Evolutionary conservation across 2,329 filamentous ascomycete species (phyloP).

Genomic region (Xylaria hypoxylon): DNA sequence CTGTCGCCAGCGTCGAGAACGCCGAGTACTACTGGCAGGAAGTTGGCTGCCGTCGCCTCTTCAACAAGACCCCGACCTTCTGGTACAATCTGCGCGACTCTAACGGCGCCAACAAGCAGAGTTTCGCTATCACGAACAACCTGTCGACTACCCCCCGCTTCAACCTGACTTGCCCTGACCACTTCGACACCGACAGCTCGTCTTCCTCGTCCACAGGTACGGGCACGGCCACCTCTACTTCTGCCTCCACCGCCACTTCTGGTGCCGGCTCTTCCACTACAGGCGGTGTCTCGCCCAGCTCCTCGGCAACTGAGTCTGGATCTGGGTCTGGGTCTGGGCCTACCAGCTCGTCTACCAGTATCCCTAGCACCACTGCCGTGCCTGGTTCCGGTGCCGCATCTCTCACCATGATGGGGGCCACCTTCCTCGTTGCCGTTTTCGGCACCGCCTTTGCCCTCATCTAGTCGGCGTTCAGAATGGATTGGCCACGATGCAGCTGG

Average conservation of each 20-base stretch:
- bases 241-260: slow-evolving; percentile 7
- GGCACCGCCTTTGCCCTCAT: slow-evolving; percentile 34
- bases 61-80: slow-evolving; percentile 48
- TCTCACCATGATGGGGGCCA: slow-evolving; percentile 32
- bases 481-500: slow-evolving; percentile 18
- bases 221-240: slow-evolving; percentile 21
- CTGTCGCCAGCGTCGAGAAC: slow-evolving; percentile 61
- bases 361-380: slow-evolving; percentile 7
- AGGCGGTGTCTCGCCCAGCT: slow-evolving; percentile 21
- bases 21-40: slow-evolving; percentile 54
- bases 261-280: slow-evolving; percentile 22
- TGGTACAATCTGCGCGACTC: slow-evolving; percentile 53
- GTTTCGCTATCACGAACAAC: slow-evolving; percentile 41
- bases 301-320: slow-evolving; percentile 17
- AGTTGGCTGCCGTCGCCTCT: slow-evolving; percentile 47
- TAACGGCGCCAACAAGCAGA: slow-evolving; percentile 45
- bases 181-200: slow-evolving; percentile 33
- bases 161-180: slow-evolving; percentile 40
- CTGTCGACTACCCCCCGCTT: slow-evolving; percentile 40
- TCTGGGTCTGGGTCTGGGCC: slow-evolving; percentile 28
- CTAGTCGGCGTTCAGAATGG: slow-evolving; percentile 22
- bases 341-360: slow-evolving; percentile 17
- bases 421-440: slow-evolving; percentile 34
- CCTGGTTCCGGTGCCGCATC: slow-evolving; percentile 26
- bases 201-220: slow-evolving; percentile 30